phyloP scores from a whole-genome alignment of 2,329 filamentous ascomycete genomes.

The Phaeosphaeriaceae sp. region DNA sequence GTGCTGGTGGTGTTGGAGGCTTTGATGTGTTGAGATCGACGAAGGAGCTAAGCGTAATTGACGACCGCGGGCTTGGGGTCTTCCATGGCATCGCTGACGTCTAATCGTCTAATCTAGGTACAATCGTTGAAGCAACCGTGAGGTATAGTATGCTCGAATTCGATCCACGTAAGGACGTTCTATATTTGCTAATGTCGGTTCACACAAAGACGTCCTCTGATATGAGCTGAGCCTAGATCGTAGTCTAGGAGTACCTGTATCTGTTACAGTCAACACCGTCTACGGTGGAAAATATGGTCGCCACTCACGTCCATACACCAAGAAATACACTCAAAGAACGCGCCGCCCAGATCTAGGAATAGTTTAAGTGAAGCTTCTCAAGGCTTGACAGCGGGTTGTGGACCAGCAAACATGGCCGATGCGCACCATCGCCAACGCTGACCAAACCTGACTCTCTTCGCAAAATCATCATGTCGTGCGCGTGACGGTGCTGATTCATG shows the following conservation, averaged over 20 bases:
- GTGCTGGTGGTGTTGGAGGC: not conserved
- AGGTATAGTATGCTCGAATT: too few species aligned
- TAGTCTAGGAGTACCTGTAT: too few species aligned
- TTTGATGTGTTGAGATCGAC: not conserved
- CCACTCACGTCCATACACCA: too few species aligned
- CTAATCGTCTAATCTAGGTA: not conserved
- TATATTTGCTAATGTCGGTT: too few species aligned
- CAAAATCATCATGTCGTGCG: not conserved
- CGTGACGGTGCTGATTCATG: slow-evolving; percentile 6
- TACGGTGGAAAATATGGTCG: too few species aligned
- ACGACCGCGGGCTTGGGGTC: slow-evolving; percentile 1
- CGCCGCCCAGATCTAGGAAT: not conserved
- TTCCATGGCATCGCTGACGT: not conserved
- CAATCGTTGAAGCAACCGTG: too few species aligned
- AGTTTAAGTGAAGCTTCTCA: not conserved
- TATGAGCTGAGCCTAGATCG: too few species aligned
- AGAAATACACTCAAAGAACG: not conserved
- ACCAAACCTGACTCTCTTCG: not conserved
- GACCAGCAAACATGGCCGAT: too few species aligned
- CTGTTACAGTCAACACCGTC: too few species aligned
- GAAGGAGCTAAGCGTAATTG: not conserved
- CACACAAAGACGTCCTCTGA: too few species aligned
- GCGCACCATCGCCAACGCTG: not conserved
- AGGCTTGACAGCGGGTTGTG: not conserved
- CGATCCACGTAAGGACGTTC: too few species aligned